Evolutionary conservation across 257 asterid species (phyloP).

Genomic region (Jacaranda mimosifolia): DNA sequence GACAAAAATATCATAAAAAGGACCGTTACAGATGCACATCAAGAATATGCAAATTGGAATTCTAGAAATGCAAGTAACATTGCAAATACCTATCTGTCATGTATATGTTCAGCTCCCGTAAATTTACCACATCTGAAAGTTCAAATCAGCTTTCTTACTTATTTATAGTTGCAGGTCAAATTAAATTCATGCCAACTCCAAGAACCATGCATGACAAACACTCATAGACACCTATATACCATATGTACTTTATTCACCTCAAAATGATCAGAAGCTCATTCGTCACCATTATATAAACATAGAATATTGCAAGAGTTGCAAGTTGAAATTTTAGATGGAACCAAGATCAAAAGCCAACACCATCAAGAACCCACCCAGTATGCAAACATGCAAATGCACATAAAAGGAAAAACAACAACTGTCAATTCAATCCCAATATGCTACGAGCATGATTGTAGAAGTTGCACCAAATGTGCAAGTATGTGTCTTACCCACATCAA

Average conservation of each 20-base stretch:
- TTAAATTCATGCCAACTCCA: not conserved
- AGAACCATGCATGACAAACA: slow-evolving; percentile 4
- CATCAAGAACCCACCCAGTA: slow-evolving; percentile 10
- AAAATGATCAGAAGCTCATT: not conserved
- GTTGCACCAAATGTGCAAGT: not conserved
- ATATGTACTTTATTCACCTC: not conserved
- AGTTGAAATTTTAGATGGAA: not conserved
- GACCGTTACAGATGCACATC: slow-evolving; percentile 4
- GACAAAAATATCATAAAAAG: not conserved
- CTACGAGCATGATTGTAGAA: not conserved
- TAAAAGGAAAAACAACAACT: not conserved
- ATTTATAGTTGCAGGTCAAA: slow-evolving; percentile 10
- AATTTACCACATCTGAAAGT: slow-evolving; percentile 10
- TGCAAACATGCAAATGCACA: slow-evolving; percentile 4
- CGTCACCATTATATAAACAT: not conserved
- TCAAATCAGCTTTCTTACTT: slow-evolving; percentile 13
- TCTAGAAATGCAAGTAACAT: not conserved
- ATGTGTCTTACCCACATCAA: too few relatives aligned
- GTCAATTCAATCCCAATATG: slow-evolving; percentile 7
- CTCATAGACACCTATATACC: not conserved
- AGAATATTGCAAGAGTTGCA: not conserved
- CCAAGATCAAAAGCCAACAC: not conserved
- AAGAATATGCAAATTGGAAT: slow-evolving; percentile 2
- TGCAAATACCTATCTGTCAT: not conserved
- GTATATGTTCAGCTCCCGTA: not conserved